Evolutionary conservation across 1,284 basidiomycete genomes (phyloP), one percentile per base, ranked within the genome.

Genomic region (Cryptococcus sp.): DNA sequence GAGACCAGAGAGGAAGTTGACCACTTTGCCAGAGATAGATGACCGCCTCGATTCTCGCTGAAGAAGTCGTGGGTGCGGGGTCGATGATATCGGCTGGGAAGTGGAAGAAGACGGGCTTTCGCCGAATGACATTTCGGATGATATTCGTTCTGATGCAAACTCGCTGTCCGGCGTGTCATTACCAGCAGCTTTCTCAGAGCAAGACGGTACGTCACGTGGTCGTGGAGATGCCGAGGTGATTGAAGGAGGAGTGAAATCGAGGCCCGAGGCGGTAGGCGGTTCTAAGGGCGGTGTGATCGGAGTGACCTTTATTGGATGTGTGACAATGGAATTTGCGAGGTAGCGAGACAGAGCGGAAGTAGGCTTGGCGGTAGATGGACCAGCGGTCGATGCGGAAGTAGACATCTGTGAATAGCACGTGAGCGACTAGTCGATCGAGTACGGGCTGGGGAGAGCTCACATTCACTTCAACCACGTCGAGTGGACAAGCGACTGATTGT

Each of bases 11-110:
- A 62, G 56, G 52, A 62, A 62, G n/a, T 50, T 45, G 23, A 62
- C 50, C 20, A 59, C 57, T 48, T 54, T 62, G 35, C 57, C 57
- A 6, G 54, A 59, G 41, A 54, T 57, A 11, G 61, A 59, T 27
- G 25, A 42, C 20, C 61, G 58, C 3, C 61, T 46, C 2, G 57
- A 35, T 2, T 25, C 23, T 35, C 31, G 7, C 13, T 8, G 13
- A 10, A 10, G 31, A 35, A 13, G 31, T 35, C 13, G 31, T 10
- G 31, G 31, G 31, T 10, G 7, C 31, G 31, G 31, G 31, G 31
- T 35, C 31, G 31, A 35, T 13, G 31, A 35, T 35, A 35, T 35
- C 5, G 31, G 31, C 5, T 35, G 31, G 31, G 31, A 4, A 35
- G 31, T 35, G 13, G 31, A 19, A n/a, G 42, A 8, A 45, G 42